Evolutionary conservation across 352 stramenopile genomes (phyloP).

Genomic region (Phytophthora sansomeana): DNA sequence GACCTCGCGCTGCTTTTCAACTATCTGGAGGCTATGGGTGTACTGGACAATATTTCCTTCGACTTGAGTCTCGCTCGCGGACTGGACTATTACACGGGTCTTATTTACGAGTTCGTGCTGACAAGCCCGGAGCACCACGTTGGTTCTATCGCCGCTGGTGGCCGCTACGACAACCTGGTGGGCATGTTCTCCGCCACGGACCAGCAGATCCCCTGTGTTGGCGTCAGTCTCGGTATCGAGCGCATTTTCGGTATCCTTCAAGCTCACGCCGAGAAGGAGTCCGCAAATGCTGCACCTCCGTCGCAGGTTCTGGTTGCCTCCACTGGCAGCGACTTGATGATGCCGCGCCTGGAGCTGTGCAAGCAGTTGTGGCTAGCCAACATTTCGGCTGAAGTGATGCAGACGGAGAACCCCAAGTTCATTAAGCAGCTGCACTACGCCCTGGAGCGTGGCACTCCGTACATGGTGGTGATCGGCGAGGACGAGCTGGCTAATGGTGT

Average conservation of each 20-base stretch:
- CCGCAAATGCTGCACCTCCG: slow-evolving; percentile 36
- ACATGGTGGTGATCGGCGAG: slow-evolving; percentile 97
- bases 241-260: slow-evolving; percentile 99
- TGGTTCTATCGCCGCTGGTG: slow-evolving; percentile 97
- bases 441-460: slow-evolving; percentile 95
- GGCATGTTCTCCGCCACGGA: slow-evolving; percentile 97
- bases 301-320: slow-evolving; percentile 96
- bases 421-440: slow-evolving; percentile 97
- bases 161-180: slow-evolving; percentile 98
- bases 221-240: slow-evolving; percentile 98
- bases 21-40: slow-evolving; percentile 98
- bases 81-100: slow-evolving; percentile 99
- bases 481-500: slow-evolving; percentile 94
- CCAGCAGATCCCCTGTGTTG: slow-evolving; percentile 97
- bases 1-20: slow-evolving; percentile 96
- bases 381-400: slow-evolving; percentile 96
- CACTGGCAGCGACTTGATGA: slow-evolving; percentile 75
- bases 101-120: slow-evolving; percentile 99
- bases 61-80: slow-evolving; percentile 97
- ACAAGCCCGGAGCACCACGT: slow-evolving; percentile 91
- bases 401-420: slow-evolving; percentile 97
- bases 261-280: slow-evolving; percentile 83
- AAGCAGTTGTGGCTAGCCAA: slow-evolving; percentile 90
- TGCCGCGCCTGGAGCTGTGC: slow-evolving; percentile 78
- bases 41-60: slow-evolving; percentile 95